Conservation (phyloP, 2,329 filamentous ascomycete genomes). For the Aspergillus piperis region DNA sequence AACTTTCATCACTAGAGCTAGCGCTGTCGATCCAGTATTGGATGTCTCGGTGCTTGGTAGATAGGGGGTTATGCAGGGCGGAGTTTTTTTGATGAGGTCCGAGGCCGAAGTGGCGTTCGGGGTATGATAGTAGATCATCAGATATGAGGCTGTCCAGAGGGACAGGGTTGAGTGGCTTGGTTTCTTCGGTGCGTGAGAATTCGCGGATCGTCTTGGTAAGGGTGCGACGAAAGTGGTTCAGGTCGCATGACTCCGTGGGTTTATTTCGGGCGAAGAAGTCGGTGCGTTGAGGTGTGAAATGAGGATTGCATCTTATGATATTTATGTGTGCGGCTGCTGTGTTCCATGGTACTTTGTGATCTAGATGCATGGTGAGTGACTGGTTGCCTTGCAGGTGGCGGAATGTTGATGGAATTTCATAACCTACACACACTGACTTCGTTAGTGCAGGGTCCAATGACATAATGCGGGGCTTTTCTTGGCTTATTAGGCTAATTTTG, state of each 20-base stretch:
- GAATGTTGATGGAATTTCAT: background rate
- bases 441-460: background rate
- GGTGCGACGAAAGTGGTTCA: background rate
- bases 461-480: background rate
- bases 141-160: background rate
- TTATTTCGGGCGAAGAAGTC: background rate
- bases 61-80: background rate
- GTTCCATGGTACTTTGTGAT: conserved; percentile 13
- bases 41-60: background rate
- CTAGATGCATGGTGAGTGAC: background rate
- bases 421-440: background rate
- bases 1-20: background rate
- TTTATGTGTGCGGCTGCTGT: conserved; percentile 2
- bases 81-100: background rate
- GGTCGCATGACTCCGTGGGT: background rate
- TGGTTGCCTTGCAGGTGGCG: fast-evolving
- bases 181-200: conserved; percentile 7
- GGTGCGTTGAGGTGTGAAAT: background rate
- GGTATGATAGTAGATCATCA: background rate
- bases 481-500: background rate
- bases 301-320: background rate
- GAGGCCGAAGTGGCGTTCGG: background rate
- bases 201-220: background rate
- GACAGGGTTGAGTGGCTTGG: background rate
- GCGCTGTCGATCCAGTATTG: background rate